Evolutionary conservation across 2,329 filamentous ascomycete genomes (phyloP).

Genomic region (Cladosporium phlei): DNA sequence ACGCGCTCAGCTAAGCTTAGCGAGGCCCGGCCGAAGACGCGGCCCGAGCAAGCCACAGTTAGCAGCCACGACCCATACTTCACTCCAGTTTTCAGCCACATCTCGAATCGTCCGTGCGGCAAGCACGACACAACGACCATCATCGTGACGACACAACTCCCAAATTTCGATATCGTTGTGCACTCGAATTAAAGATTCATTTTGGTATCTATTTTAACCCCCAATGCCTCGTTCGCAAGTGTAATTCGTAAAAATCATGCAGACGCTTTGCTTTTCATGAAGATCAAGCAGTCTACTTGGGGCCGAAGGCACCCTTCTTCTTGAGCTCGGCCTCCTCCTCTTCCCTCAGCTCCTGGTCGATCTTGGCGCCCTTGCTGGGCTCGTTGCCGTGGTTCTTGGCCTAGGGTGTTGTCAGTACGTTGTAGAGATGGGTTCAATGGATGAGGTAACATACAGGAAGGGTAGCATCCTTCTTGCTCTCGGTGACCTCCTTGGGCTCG

Average conservation of each 20-base stretch:
- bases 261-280: constrained; percentile 11
- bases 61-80: too few relatives aligned
- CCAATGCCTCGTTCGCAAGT: constrained; percentile 10
- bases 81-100: not conserved
- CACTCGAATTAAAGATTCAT: constrained; percentile 9
- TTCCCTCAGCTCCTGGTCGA: constrained; percentile 63
- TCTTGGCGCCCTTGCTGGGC: constrained; percentile 65
- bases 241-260: constrained; percentile 13
- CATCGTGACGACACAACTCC: not conserved
- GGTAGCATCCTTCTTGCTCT: constrained; percentile 57
- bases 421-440: constrained; percentile 27
- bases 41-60: not conserved
- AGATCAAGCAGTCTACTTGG: constrained; percentile 21
- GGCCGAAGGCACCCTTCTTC: constrained; percentile 51
- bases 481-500: constrained; percentile 33
- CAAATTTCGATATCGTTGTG: not conserved
- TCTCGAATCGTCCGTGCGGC: too few relatives aligned
- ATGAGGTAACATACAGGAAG: constrained; percentile 31
- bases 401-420: constrained; percentile 26
- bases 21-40: too few relatives aligned
- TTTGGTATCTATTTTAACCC: constrained; percentile 10
- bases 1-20: too few relatives aligned
- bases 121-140: too few relatives aligned
- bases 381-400: constrained; percentile 67
- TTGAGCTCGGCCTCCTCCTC: constrained; percentile 63